Base-by-base conservation (phyloP, 2,329 filamentous ascomycete species). In the Hypoxylon sp. region DNA sequence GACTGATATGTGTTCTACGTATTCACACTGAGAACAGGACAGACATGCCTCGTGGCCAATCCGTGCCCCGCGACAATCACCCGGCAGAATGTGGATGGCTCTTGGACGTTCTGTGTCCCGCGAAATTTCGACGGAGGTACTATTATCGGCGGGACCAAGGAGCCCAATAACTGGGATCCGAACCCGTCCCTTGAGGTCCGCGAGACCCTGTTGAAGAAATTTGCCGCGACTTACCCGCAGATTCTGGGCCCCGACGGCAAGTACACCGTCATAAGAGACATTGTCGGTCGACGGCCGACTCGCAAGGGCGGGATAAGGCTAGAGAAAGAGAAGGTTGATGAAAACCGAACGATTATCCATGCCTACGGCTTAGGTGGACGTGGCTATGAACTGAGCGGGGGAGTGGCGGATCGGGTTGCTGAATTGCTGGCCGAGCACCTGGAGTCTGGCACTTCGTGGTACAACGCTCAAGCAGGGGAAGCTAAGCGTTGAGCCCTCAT, bases 101-200 rank as follows among this genome's bases (percentile, higher is more conserved):
- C 80, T 7, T 90, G 87, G 86, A 82, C 83, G 0, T 90, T 91
- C 67, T 83, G 83, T 46, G 85, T 91, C 4, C 87, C 89, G 0
- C 82, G 89, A 2, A 84, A 83, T 7, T 84, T 88, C 24, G 80
- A 85, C 32, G 88, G 88, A 2, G 89, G 89, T 2, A 91, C 88
- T 0, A 80, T 91, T 38, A 84, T 91, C 18, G 89, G 89, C 4
- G 89, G 89, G 0, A 91, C 88, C 8, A 90, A 89, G 73, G 84
- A 90, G 71, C 80, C 82, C 0, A 77, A 84, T 58, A 80, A 89
- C 73, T 88, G 85, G 84, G 80, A 84, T 48, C 74, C 81, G 0
- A 76, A 80, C 16, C 83, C 87, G 1, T 84, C 80, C 0, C 61
- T 68, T 1, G 81, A 82, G 48, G 82, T 83, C 0, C 76, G 87